Conservation (phyloP, 202 grass and related monocot genomes). For the Musa balbisiana region DNA sequence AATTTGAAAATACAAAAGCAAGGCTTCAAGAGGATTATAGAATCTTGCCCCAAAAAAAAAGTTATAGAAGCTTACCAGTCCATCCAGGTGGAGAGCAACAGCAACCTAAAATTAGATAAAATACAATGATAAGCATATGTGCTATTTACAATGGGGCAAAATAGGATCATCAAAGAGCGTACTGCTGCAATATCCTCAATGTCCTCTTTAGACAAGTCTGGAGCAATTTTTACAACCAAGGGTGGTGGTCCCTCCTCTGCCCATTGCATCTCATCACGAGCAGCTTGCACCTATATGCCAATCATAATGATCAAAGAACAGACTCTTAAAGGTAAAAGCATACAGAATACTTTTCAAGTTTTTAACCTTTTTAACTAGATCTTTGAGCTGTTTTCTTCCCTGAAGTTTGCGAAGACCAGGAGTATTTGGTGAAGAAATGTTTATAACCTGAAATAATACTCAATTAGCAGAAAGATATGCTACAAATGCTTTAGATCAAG, state of each 20-base stretch:
- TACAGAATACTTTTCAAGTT: not conserved
- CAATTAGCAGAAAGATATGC: not conserved
- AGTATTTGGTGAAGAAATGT: conserved; percentile 97
- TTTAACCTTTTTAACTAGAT: conserved; percentile 83
- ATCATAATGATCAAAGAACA: not conserved
- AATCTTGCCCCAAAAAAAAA: too few species aligned
- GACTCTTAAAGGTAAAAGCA: not conserved
- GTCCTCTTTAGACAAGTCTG: conserved; percentile 91
- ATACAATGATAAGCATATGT: conserved; percentile 31
- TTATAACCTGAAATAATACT: conserved; percentile 61
- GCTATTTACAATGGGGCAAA: conserved; percentile 7
- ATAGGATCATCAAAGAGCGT: conserved; percentile 19
- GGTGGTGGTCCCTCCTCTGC: conserved; percentile 93
- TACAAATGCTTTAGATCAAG: not conserved
- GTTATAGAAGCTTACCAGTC: conserved; percentile 50
- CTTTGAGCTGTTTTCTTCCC: conserved; percentile 89
- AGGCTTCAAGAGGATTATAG: not conserved
- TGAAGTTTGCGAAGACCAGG: conserved; percentile 85
- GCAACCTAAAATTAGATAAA: conserved; percentile 57
- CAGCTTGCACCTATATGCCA: conserved; percentile 74
- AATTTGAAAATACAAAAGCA: not conserved
- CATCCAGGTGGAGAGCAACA: conserved; percentile 83
- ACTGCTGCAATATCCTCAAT: conserved; percentile 92
- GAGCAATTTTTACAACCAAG: conserved; percentile 89
- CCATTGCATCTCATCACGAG: conserved; percentile 98